These are phyloP conservation scores for Solanum sejunctum DNA, from an alignment of 257 asterid species.

Conservation along the genomic window DNA sequence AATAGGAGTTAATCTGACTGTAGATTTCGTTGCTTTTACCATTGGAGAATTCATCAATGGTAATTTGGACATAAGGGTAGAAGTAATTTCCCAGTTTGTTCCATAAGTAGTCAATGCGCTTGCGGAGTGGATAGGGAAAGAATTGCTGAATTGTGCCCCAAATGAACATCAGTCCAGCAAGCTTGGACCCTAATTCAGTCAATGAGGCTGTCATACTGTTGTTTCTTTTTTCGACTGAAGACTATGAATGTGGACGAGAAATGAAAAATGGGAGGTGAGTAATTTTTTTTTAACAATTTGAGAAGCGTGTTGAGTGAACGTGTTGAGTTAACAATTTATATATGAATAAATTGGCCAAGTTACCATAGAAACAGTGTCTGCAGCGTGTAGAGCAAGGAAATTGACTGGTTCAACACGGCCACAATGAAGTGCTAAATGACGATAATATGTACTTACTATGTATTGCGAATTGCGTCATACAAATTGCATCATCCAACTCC, in stretches of 20 bases:
- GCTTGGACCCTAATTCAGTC: background rate
- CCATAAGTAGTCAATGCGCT: background rate
- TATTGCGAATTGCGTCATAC: background rate
- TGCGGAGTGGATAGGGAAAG: background rate
- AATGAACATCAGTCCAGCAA: background rate
- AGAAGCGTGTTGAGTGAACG: too few relatives aligned
- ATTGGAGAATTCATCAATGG: background rate
- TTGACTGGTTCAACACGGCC: background rate
- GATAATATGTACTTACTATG: background rate
- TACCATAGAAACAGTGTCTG: background rate
- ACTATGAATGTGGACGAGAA: background rate
- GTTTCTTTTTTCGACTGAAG: background rate
- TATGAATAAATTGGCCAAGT: background rate
- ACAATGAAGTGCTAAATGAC: background rate
- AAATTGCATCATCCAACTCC: background rate
- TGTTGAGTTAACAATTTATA: too few relatives aligned
- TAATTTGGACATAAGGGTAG: background rate
- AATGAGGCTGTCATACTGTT: background rate
- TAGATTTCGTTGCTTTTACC: background rate
- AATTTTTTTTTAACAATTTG: background rate
- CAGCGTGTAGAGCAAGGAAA: background rate
- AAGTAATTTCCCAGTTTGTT: background rate
- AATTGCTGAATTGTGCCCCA: background rate
- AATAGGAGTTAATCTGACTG: background rate
- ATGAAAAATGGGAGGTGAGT: background rate